Evolutionary conservation across 257 asterid species (phyloP), one percentile per base, ranked within the genome.

Genomic region (Gardenia jasminoides): DNA sequence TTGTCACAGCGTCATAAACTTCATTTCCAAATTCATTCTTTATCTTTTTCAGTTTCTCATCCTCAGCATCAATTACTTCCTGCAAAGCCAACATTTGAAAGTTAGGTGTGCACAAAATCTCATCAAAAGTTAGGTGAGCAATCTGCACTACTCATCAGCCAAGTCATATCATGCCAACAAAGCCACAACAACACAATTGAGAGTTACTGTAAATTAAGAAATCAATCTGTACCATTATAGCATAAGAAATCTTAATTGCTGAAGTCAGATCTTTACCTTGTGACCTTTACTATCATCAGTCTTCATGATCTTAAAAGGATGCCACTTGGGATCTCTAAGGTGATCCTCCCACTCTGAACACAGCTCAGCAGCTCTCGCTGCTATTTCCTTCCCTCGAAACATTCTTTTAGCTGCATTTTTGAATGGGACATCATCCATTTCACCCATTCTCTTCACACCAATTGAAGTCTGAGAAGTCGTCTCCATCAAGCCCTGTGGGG

Each of bases 361-460:
- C 62, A 76, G 58, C 62, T 69, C 76, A 33, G 22, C 2, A 20
- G 84, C 86, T 68, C 66, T 83, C 50, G 19, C 56, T 15, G 74
- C 79, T 39, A 71, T 77, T 71, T 72, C 82, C 52, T 24, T 28
- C 7, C 69, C 17, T 33, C 48, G 41, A n/a, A 28, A 71, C 16
- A 4, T 75, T n/a, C 3, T 43, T 50, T 59, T 81, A 20, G 76
- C 68, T 72, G 77, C 83, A 56, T 6, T 50, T 19, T 33, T 66
- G 75, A 81, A 81, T 46, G 83, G 76, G 28, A 56, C 74, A 36
- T 30, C 10, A 78, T 84, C 72, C 48, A 84, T 61, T 41, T 78
- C 85, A 12, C 87, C 85, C 79, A 84, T 79, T 76, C 83, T 75
- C 83, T 84, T 84, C 72, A 84, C 77, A 7, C 83, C 76, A 41